Base-by-base conservation (phyloP, 2,329 filamentous ascomycete genomes). In the Phialemoniopsis sp. region DNA sequence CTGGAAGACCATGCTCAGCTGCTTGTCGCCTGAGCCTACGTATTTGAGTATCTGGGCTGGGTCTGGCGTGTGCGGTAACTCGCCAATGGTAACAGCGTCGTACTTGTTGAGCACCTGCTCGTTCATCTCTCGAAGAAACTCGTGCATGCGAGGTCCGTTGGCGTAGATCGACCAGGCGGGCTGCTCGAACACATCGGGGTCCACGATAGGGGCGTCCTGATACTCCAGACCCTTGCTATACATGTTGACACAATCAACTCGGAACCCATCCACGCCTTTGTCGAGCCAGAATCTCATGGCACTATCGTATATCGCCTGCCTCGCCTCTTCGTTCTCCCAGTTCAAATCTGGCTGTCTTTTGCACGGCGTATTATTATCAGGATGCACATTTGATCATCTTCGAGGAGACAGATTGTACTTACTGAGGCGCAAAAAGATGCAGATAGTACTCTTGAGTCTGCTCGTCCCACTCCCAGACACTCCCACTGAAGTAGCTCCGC, bases 301-400 rank as follows among this genome's bases (percentile, higher is more conserved):
- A 13, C 76, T 73, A 26, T 82, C 72, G 57, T 89, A 86, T 4
- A 90, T 79, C 4, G 85, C 87, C 34, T 76, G 64, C 13, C 86
- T 74, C 0, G 85, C 77, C 9, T 75, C 77, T 0, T 71, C 69
- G 41, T 83, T 85, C 53, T 90, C 85, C 86, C 87, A 93, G 62
- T 93, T 93, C 13, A 93, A 70, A 50, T 93, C 88, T 0, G 88
- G 87, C 56, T 91, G 87, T 47, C 87, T 79, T n/a, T n/a, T n/a
- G n/a, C n/a, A n/a, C n/a, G n/a, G n/a, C n/a, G n/a, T n/a, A n/a
- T n/a, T n/a, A n/a, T n/a, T n/a, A n/a, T n/a, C n/a, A n/a, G n/a
- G n/a, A n/a, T n/a, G n/a, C n/a, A n/a, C n/a, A n/a, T n/a, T n/a
- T n/a, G n/a, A n/a, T n/a, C n/a, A n/a, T n/a, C n/a, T n/a, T n/a